Evolutionary conservation across 2,329 filamentous ascomycete species (phyloP), one percentile per base, ranked within the genome.

Genomic region (Phaeosphaeriaceae sp.): DNA sequence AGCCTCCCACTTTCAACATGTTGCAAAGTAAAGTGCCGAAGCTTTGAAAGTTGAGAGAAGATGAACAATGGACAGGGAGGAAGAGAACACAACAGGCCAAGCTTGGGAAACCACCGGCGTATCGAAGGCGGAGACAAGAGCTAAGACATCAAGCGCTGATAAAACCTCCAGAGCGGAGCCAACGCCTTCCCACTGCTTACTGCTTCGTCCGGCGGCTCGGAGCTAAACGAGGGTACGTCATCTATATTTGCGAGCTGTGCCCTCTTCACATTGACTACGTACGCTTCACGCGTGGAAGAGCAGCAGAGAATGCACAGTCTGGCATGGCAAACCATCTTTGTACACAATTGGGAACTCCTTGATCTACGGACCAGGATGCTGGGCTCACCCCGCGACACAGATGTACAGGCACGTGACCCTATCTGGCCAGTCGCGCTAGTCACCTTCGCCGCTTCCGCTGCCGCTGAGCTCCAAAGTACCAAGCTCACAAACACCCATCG

Each of bases 1-100:
- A 80, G 53, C 78, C 77, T 63, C 76, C 74, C 25, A 79, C 61
- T 59, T 67, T 69, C 33, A 74, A 59, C 75, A 76, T 77, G 22
- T 48, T 65, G 51, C 45, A 53, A 53, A 40, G 33, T 40, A 33
- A 51, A 21, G 45, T 46, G 53, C 31, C 22, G 22, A 47, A 15
- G 13, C 31, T 45, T 10, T 21, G 42, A 45, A 45, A 22, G 41
- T 41, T 21, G 31, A 21, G 24, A 53, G 51, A 42, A 33, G 58
- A 19, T 9, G 44, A 52, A 44, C 21, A 42, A 53, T 11, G 13
- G 41, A 25, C 22, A 25, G 27, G n/a, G 42, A 17, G 31, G 25
- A 47, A 20, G 19, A 5, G 15, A 45, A 47, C 20, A 17, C 31
- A 46, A 54, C n/a, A 47, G 24, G 13, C 33, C 21, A 31, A 45